Evolutionary conservation across 73 alveolate genomes (phyloP).

Genomic region (Paramecium tetraurelia): DNA sequence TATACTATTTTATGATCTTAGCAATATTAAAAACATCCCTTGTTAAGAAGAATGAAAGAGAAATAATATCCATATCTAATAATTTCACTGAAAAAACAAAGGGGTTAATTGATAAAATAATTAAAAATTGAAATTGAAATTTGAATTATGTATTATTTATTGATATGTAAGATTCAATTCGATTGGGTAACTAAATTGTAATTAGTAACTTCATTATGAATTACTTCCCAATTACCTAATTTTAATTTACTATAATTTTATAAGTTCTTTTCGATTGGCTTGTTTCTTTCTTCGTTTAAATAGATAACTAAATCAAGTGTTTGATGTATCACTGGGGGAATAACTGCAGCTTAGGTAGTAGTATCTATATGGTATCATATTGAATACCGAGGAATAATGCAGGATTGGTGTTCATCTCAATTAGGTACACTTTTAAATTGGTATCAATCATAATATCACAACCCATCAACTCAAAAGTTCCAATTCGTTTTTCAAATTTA

Average conservation of each 20-base stretch:
- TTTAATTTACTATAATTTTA: not conserved
- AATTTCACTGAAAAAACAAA: slow-evolving; percentile 33
- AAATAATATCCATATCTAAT: not conserved
- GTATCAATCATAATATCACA: slow-evolving; percentile 62
- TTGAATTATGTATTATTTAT: not conserved
- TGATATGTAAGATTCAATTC: not conserved
- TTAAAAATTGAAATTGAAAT: not conserved
- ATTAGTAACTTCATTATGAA: slow-evolving; percentile 27
- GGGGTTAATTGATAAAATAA: not conserved
- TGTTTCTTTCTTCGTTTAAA: slow-evolving; percentile 1
- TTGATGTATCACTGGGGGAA: slow-evolving; percentile 38
- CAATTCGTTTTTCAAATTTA: slow-evolving; percentile 52
- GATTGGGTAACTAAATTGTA: not conserved
- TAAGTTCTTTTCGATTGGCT: not conserved
- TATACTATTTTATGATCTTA: not conserved
- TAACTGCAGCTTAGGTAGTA: slow-evolving; percentile 5
- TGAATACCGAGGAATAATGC: slow-evolving; percentile 49
- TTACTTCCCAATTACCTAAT: not conserved
- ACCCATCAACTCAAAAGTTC: slow-evolving; percentile 58
- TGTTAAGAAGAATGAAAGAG: not conserved
- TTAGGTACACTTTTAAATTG: slow-evolving; percentile 44
- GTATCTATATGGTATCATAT: not conserved
- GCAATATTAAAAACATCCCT: not conserved
- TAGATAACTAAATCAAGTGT: slow-evolving; percentile 1
- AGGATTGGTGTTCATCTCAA: slow-evolving; percentile 61